Percentiles rank a stretch among this genome's conserved stretches.
phyloP scores from a whole-genome alignment of 768 basidiomycete species.

The Boletus rex-veris region DNA sequence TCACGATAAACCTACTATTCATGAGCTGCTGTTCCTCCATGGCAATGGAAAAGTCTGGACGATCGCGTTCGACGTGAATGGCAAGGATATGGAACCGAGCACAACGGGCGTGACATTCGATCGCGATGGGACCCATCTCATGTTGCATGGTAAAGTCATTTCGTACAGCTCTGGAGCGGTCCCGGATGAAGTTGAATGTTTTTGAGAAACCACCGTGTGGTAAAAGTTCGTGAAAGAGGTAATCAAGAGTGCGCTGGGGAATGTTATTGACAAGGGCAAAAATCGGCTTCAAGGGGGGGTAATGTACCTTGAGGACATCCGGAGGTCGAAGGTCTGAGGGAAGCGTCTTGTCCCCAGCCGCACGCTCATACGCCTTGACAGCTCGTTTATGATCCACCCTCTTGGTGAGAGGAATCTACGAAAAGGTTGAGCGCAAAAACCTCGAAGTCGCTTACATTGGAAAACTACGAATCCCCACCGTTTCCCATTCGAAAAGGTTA shows the following conservation, averaged over 20 bases:
- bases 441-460: constrained; percentile 1
- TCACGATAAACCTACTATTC: constrained; percentile 61
- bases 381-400: constrained; percentile 82
- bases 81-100: constrained; percentile 91
- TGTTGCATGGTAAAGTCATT: constrained; percentile 96
- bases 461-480: constrained; percentile 44
- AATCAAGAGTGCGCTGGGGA: constrained; percentile 80
- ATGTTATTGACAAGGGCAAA: background rate
- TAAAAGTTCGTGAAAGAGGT: constrained; percentile 84
- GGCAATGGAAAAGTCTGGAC: constrained; percentile 52
- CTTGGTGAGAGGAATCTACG: constrained; percentile 76
- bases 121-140: constrained; percentile 68
- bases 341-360: constrained; percentile 86
- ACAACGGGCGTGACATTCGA: constrained; percentile 90
- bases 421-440: constrained; percentile 34
- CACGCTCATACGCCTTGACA: constrained; percentile 94
- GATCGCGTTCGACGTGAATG: constrained; percentile 62
- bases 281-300: constrained; percentile 1
- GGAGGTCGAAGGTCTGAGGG: constrained; percentile 94
- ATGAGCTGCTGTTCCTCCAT: constrained; percentile 88
- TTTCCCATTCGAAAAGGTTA: constrained; percentile 83
- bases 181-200: constrained; percentile 83
- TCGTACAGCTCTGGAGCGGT: constrained; percentile 84
- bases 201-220: constrained; percentile 63
- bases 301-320: constrained; percentile 64